phyloP scores from a whole-genome alignment of 306 rosid genomes.

The Pueraria montana region DNA sequence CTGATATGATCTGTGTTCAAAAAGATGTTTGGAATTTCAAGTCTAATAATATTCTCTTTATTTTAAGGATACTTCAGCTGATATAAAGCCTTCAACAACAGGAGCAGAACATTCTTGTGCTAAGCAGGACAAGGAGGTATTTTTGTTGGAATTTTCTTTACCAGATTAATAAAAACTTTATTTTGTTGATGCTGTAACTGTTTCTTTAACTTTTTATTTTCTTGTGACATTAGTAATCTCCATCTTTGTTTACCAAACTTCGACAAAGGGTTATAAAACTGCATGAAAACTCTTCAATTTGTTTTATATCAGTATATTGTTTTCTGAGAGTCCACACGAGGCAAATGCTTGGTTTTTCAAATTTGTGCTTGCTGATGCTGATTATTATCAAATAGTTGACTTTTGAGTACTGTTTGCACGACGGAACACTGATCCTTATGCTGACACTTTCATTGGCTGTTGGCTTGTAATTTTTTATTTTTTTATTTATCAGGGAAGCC shows the following conservation, averaged over 20 bases:
- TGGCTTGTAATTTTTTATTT: slow-evolving; percentile 14
- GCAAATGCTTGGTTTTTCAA: slow-evolving; percentile 30
- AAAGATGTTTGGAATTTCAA: slow-evolving; percentile 35
- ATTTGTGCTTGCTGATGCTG: slow-evolving; percentile 1
- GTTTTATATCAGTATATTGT: neutral
- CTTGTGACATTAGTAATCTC: slow-evolving; percentile 27
- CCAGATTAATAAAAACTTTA: neutral
- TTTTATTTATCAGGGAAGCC: slow-evolving; percentile 55
- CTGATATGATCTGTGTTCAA: slow-evolving; percentile 27
- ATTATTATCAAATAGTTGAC: slow-evolving; percentile 17
- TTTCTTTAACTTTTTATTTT: neutral
- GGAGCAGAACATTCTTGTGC: slow-evolving; percentile 57
- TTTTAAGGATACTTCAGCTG: slow-evolving; percentile 66
- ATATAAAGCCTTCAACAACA: slow-evolving; percentile 61
- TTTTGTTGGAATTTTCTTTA: slow-evolving; percentile 20
- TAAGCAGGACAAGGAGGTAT: slow-evolving; percentile 54
- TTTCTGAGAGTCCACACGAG: neutral
- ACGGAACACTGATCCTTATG: slow-evolving; percentile 19
- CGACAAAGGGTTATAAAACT: neutral
- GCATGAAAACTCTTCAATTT: neutral
- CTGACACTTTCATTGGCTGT: slow-evolving; percentile 1
- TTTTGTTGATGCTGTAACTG: slow-evolving; percentile 10
- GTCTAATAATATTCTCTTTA: slow-evolving; percentile 46
- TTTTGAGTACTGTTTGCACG: slow-evolving; percentile 33
- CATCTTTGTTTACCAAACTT: slow-evolving; percentile 2